A percentile compares a stretch with the other conserved stretches of the same genome.
Evolutionary conservation across 1,139 yeast species (phyloP).

Genomic region (Zhuliangozyma parablackwelliae): DNA sequence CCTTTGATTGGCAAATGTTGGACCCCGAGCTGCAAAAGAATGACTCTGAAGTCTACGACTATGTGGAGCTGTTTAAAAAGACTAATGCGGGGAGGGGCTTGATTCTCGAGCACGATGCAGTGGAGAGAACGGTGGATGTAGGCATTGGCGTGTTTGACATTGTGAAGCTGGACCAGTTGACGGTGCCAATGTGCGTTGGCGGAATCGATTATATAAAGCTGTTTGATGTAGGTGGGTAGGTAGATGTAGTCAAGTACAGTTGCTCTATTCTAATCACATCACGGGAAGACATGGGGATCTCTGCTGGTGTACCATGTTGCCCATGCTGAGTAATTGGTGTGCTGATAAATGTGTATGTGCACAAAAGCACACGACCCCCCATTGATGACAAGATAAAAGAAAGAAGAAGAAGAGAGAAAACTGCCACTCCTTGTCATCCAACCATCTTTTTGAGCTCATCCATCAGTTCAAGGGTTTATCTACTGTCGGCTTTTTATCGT

Average conservation of each 20-base stretch:
- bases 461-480: not conserved
- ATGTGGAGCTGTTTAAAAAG: constrained; percentile 50
- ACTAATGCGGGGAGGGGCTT: constrained; percentile 48
- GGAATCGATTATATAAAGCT: constrained; percentile 47
- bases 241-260: no score
- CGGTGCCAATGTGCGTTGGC: constrained; percentile 81
- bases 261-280: no score
- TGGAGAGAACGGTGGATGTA: constrained; percentile 60
- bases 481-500: not conserved
- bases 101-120: constrained; percentile 81
- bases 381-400: no score
- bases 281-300: no score
- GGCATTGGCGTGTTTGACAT: constrained; percentile 50
- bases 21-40: constrained; percentile 29
- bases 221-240: constrained; percentile 10
- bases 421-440: not conserved
- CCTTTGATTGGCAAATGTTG: constrained; percentile 84
- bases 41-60: constrained; percentile 48
- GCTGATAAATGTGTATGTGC: no score
- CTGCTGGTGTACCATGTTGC: no score
- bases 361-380: no score
- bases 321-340: no score
- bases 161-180: constrained; percentile 55
- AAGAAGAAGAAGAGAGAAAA: not conserved
- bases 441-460: not conserved